These are phyloP conservation scores for Polysphondylium violaceum DNA, from an alignment of 78 protist genomes.

Conservation along the genomic window DNA sequence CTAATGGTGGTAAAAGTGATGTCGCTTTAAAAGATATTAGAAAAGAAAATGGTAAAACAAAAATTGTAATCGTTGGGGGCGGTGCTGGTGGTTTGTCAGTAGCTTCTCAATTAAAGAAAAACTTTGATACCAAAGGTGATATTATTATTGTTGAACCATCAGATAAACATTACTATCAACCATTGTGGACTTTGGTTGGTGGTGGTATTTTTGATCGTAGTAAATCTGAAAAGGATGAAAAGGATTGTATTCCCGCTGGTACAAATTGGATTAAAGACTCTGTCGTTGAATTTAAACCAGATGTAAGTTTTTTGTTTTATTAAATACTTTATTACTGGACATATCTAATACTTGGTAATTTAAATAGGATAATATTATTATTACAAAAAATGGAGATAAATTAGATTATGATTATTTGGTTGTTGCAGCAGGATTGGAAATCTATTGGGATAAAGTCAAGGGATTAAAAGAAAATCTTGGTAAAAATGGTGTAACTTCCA, in stretches of 20 bases:
- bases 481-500: constrained; percentile 80
- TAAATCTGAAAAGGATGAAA: constrained; percentile 7
- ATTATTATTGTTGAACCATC: constrained; percentile 77
- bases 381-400: constrained; percentile 59
- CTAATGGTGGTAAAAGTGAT: no score
- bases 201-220: constrained; percentile 67
- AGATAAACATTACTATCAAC: constrained; percentile 86
- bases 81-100: constrained; percentile 85
- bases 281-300: constrained; percentile 55
- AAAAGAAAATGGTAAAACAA: constrained; percentile 29
- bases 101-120: constrained; percentile 49
- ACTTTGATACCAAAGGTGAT: constrained; percentile 33
- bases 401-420: constrained; percentile 81
- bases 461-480: constrained; percentile 86
- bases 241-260: constrained; percentile 66
- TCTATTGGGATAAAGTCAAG: constrained; percentile 75
- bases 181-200: constrained; percentile 87
- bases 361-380: constrained; percentile 20
- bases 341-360: not conserved
- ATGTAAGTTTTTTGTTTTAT: constrained; percentile 16
- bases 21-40: constrained; percentile 30
- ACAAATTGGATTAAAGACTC: constrained; percentile 60
- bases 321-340: not conserved
- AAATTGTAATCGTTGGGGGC: constrained; percentile 80
- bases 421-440: constrained; percentile 80